Base-by-base conservation (phyloP, 1,139 yeast genomes). In the Taphrina wiesneri region DNA sequence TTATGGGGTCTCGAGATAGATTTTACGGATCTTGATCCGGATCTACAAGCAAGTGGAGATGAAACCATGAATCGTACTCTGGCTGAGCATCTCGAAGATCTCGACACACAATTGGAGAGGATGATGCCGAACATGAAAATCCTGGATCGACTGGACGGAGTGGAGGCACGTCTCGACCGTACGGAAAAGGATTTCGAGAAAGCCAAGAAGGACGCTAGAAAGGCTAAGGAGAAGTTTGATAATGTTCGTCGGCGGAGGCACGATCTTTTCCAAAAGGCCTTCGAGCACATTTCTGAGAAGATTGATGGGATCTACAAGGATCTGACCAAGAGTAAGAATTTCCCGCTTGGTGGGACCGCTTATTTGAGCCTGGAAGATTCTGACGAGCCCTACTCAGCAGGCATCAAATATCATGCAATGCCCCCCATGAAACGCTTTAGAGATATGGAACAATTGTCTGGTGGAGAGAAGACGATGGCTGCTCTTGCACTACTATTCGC, bases 381-480 rank as follows among this genome's bases (percentile, higher is more conserved):
- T 69, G 97, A 90, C 67, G 96, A 89, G 72, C 97, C 97, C 4
- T 95, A 86, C 73, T 77, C 83, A 51, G 85, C 86, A 0, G 99
- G 98, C 0, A 82, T 91, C 63, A 88, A 86, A 72, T 95, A 90
- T 73, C 96, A 91, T 75, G 97, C 97, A 0, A 92, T 92, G 88
- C 98, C 99, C 0, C 99, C 99, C 11, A 83, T 89, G 85, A 95
- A 93, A 73, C 81, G 97, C 71, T 93, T 91, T 75, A 83, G 95
- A 73, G 97, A 90, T 71, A 92, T 93, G 91, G 96, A 90, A 68
- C 83, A 89, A 69, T 80, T 93, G 15, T 90, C 97, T 0, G 99
- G 99, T 63, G 99, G 99, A 61, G 99, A 93, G 74, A 91, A 92
- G 75, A 90, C 98, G 0, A 88, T 93, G 77, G 99, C 99, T 0